Evolutionary conservation across 306 rosid genomes (phyloP), one percentile per base, ranked within the genome.

Genomic region (Sicyos baderoa): DNA sequence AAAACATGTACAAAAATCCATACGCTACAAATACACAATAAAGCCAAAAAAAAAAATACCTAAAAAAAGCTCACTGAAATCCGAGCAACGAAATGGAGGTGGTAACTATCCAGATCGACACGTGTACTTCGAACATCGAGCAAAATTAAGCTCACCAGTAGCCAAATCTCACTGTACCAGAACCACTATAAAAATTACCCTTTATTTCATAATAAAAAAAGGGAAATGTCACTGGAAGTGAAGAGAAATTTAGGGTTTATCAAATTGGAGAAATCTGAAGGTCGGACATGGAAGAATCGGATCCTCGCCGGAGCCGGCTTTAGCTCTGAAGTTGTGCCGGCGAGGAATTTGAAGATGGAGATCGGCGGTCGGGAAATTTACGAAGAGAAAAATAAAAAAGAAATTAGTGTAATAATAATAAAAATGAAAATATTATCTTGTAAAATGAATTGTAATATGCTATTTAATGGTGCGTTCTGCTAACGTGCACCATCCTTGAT

Each of bases 91-190:
- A 74, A 85, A 77, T 76, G 81, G 79, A 72, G 67, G 73, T 66
- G 89, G 82, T 76, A 82, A 76, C 75, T 79, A 88, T 74, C 71
- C 82, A 91, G 96, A 88, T 91, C 97, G 89, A 82, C 93, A 81
- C 94, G 87, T 86, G 97, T 79, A 61, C 76, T 80, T 73, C 45
- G 83, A 74, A 91, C 79, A 76, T 76, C 76, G 75, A 85, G 88
- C 86, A 61, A 77, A 87, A 85, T 70, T 79, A 72, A 82, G 82
- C 77, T 75, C 70, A 72, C 55, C 84, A 56, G 79, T 77, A 62
- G 42, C 77, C 75, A 54, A 82, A 80, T 81, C 35, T 1, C 35
- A 29, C 35, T 29, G 35, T 29, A 29, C 4, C 35, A 29, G 4
- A 29, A 1, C 5, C 35, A 29, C 35, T 29, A n/a, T n/a, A 22